Base-by-base conservation (phyloP, 2,329 filamentous ascomycete species). In the Penicillium hordei region DNA sequence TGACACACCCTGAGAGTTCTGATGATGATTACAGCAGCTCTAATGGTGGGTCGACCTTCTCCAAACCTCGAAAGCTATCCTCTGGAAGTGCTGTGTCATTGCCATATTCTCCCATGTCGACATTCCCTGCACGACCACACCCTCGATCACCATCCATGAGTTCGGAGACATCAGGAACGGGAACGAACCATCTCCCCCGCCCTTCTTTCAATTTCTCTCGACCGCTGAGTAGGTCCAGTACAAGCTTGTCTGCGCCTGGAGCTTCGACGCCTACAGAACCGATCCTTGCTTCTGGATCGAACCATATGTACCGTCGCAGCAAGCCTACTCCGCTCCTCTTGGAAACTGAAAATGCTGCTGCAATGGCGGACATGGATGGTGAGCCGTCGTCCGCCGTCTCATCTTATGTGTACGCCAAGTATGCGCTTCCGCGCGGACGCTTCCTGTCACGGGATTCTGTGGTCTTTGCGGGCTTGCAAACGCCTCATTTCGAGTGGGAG, bases 181-280 rank as follows among this genome's bases (percentile, higher is more conserved):
- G 83, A 10, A 13, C 29, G 13, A 76, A 75, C 34, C 76, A 79
- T 31, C 75, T 92, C 36, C 86, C 88, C 13, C 84, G 88, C 17
- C 89, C 91, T 0, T 86, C 89, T 0, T 93, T 95, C 76, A 97
- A 99, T 75, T 97, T 97, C 73, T 97, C 94, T 0, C 85, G 94
- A 43, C 94, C 94, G 0, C 77, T 96, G 60, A 97, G 93, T 73
- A 70, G 84, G 13, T 76, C 75, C 2, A 76, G 73, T 60, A 77
- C 75, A 10, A 75, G 64, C 52, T 62, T 76, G 7, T 76, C 75
- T 2, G 70, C 72, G 3, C 67, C 72, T 2, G 66, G 69, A n/a
- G 62, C 68, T 3, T 62, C 65, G 5, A 63, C 63, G 4, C 55
- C 61, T 5, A 60, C 67, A 1, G 80, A 55, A 68, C 70, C 62